Base-by-base conservation (phyloP, 2,329 filamentous ascomycete genomes). In the Orbilia javanica region DNA sequence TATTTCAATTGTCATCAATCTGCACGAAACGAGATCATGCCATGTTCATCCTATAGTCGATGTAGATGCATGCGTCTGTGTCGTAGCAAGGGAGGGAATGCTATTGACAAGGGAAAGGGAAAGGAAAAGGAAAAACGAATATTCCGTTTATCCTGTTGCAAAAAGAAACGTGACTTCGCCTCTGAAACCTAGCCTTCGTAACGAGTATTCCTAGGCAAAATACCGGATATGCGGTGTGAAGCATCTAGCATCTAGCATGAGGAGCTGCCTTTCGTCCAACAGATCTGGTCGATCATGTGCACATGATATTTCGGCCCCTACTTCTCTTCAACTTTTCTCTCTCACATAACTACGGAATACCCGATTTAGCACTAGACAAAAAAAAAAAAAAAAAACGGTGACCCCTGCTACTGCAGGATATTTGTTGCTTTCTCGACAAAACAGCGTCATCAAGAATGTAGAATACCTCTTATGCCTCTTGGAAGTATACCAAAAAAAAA, bases 11-110 rank as follows among this genome's bases (percentile, higher is more conserved):
- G 70, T 44, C 39, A 55, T 20, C 50, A 70, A 52, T 70, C 25
- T 76, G 72, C 73, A 70, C 65, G 50, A 76, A 77, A 77, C 73
- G 66, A 77, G 36, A 57, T 70, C 66, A 70, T 62, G 52, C 29
- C 53, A 70, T 70, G 25, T 60, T 42, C 66, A 52, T 70, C 53
- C 39, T 70, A 62, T 70, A 52, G 53, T 27, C 39, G 52, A 68
- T 60, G 36, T 60, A 48, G 27, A 64, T 39, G 64, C 50, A 57
- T 46, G 39, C 10, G 27, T 69, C n/a, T n/a, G n/a, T 57, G 36
- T 15, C 13, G 36, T 65, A 63, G 18, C 27, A 48, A 10, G 27
- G 22, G 25, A 29, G 27, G 67, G 50, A 39, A 42, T 46, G n/a
- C n/a, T 27, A 22, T 36, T 36, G 13, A 36, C n/a, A n/a, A n/a